phyloP scores from a whole-genome alignment of 768 basidiomycete genomes.

The Pholiota microspora region DNA sequence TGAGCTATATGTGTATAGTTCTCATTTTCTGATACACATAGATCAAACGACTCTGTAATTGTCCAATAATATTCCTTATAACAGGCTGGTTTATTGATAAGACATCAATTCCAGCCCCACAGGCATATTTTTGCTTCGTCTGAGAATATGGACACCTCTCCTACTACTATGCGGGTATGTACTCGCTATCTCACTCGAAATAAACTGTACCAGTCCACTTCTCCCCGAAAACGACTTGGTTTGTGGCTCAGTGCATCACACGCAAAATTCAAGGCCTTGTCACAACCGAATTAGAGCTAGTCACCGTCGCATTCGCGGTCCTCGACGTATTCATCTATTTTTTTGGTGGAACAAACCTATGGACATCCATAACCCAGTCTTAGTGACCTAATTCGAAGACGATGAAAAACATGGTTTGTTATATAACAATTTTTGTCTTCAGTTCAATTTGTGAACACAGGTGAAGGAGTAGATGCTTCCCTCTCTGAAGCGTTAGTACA shows the following conservation, averaged over 20 bases:
- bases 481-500: not conserved
- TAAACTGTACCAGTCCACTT: too few relatives aligned
- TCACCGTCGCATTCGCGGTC: slow-evolving; percentile 27
- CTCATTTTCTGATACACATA: too few relatives aligned
- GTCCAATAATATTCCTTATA: not conserved
- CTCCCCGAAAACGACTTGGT: slow-evolving; percentile 31
- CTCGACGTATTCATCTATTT: slow-evolving; percentile 23
- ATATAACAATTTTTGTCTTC: too few relatives aligned
- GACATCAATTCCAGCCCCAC: not conserved
- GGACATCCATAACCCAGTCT: slow-evolving; percentile 21
- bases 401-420: not conserved
- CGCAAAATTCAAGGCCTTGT: slow-evolving; percentile 19
- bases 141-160: not conserved
- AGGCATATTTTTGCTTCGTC: not conserved
- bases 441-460: too few relatives aligned
- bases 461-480: not conserved
- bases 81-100: not conserved
- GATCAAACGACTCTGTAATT: not conserved
- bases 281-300: slow-evolving; percentile 27
- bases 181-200: not conserved
- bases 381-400: slow-evolving; percentile 1
- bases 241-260: slow-evolving; percentile 23
- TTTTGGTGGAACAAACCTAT: slow-evolving; percentile 35
- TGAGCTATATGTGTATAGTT: too few relatives aligned
- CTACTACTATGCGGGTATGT: not conserved